Base-by-base conservation (phyloP, 2,329 filamentous ascomycete genomes). In the Scedosporium boydii region DNA sequence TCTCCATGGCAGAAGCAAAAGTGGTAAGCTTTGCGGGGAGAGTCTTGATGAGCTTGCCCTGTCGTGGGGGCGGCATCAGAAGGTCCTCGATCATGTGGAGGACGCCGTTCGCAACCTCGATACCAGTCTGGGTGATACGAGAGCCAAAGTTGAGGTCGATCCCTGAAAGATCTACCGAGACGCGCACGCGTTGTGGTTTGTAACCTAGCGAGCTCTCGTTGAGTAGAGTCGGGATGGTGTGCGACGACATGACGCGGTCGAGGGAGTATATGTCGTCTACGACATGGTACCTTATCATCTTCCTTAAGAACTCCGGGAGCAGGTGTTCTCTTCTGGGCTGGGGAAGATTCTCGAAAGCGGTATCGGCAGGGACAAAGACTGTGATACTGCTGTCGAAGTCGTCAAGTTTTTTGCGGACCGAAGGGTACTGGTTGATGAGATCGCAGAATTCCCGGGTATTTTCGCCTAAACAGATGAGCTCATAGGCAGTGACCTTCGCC, bases 281-380 rank as follows among this genome's bases (percentile, higher is more conserved):
- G 65, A 96, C 75, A 68, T 96, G 92, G 74, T 97, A 96, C 56
- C 82, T 75, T 1, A 96, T 93, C 87, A 73, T 90, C 87, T 63
- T 82, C 81, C 4, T 87, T 87, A 75, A 90, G 86, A 38, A 38
- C 10, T 38, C 34, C 6, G 34, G 34, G 34, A 38, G 34, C 4
- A 38, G 34, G 10, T 38, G 34, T 38, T 38, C 34, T 65, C 79
- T 72, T 62, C 77, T 69, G 72, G 79, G 71, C 18, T 79, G 69
- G 2, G 81, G 81, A 21, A 86, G 74, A 66, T 82, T 77, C 65
- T 88, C 84, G 68, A 96, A 93, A 0, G 91, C 91, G 58, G 80
- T 77, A 71, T 96, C 85, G 1, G 84, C 86, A 0, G 92, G 92
- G 1, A 90, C 89, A 69, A 96, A 96, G 59, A 95, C 75, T 0